Evolutionary conservation across 495 filamentous ascomycete species (phyloP).

Genomic region (Penicillium pulvis): DNA sequence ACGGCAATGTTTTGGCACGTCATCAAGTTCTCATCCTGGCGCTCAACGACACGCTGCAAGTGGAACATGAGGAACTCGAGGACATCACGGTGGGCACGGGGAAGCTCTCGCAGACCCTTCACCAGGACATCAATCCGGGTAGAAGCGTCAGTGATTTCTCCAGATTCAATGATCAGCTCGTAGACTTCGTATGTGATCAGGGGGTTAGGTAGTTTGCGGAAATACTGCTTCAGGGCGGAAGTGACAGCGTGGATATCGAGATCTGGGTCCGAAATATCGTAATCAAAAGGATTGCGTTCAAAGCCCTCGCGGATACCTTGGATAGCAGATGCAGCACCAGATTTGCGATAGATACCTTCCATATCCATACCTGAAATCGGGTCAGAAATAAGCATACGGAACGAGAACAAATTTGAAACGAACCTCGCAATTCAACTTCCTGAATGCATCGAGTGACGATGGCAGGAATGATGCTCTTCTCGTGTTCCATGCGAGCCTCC

Average conservation of each 20-base stretch:
- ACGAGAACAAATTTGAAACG: slow-evolving; percentile 14
- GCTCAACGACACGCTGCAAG: slow-evolving; percentile 80
- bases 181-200: slow-evolving; percentile 93
- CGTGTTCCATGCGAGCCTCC: slow-evolving; percentile 80
- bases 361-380: slow-evolving; percentile 79
- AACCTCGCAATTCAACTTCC: slow-evolving; percentile 88
- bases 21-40: slow-evolving; percentile 88
- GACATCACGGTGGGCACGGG: slow-evolving; percentile 78
- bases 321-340: slow-evolving; percentile 83
- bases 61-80: slow-evolving; percentile 96
- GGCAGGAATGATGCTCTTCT: slow-evolving; percentile 84
- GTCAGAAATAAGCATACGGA: slow-evolving; percentile 3
- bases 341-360: slow-evolving; percentile 98
- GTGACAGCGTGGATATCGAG: slow-evolving; percentile 97
- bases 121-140: slow-evolving; percentile 67
- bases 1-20: slow-evolving; percentile 92
- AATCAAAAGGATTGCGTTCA: slow-evolving; percentile 69
- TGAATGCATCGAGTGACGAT: slow-evolving; percentile 95
- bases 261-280: slow-evolving; percentile 88
- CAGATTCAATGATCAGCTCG: slow-evolving; percentile 80
- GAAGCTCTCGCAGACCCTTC: slow-evolving; percentile 72
- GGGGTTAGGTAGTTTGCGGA: slow-evolving; percentile 89
- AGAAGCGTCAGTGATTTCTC: slow-evolving; percentile 36
- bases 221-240: slow-evolving; percentile 95
- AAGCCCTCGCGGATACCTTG: slow-evolving; percentile 88